Evolutionary conservation across 2,329 filamentous ascomycete genomes (phyloP).

Genomic region (Alternaria ventricosa): DNA sequence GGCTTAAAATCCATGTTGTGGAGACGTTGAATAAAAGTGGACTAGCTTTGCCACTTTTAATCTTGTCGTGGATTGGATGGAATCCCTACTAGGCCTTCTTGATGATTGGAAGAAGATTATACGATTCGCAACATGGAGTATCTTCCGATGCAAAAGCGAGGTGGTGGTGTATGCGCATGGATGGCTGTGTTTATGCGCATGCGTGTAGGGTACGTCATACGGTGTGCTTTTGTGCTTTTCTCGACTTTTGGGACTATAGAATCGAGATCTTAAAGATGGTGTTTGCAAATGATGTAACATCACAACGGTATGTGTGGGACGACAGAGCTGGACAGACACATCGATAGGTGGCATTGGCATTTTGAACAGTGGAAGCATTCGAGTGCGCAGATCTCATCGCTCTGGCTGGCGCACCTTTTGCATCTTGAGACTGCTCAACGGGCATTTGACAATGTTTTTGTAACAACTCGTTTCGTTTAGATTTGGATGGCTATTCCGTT

Average conservation of each 20-base stretch:
- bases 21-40: no score
- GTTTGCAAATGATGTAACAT: background rate
- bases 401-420: background rate
- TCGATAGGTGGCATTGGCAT: no score
- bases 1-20: no score
- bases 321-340: background rate
- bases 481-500: background rate
- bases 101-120: no score
- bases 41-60: no score
- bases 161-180: background rate
- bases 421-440: background rate
- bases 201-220: background rate
- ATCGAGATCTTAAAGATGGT: background rate
- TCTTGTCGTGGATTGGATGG: no score
- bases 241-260: accelerated
- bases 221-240: background rate
- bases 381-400: no score
- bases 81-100: no score
- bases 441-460: background rate
- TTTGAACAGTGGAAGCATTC: no score
- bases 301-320: accelerated
- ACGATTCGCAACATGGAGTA: no score
- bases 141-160: background rate
- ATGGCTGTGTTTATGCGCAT: background rate
- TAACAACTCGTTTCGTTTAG: background rate